phyloP scores from a whole-genome alignment of 805 yeast species.

The Saccharomycopsis sp. region DNA sequence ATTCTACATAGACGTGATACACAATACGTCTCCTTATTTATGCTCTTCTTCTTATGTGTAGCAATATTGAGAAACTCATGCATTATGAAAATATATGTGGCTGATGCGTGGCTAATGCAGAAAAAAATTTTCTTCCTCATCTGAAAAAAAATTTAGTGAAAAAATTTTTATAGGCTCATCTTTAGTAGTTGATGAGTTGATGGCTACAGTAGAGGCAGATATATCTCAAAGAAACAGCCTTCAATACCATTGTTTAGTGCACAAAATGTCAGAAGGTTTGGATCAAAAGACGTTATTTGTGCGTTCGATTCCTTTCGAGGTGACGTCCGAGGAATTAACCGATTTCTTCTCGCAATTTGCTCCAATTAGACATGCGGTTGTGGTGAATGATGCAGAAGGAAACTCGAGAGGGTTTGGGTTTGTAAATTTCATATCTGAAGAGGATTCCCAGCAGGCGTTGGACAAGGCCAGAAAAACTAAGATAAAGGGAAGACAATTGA shows the following conservation, averaged over 20 bases:
- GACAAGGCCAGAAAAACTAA: conserved; percentile 55
- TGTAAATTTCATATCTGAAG: conserved; percentile 79
- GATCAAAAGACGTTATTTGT: conserved; percentile 68
- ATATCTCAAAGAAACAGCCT: neutral
- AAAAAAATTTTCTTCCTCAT: neutral
- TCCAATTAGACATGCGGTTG: conserved; percentile 91
- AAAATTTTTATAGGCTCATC: neutral
- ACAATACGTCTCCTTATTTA: neutral
- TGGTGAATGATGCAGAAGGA: conserved; percentile 72
- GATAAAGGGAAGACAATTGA: conserved; percentile 57
- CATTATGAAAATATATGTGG: neutral
- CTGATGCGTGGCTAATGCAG: neutral
- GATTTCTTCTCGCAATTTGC: conserved; percentile 86
- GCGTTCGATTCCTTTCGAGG: conserved; percentile 73
- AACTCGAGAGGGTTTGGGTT: conserved; percentile 93
- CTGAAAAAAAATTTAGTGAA: neutral
- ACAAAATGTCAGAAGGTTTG: conserved; percentile 27
- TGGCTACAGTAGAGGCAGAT: neutral
- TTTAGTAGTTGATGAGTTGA: neutral
- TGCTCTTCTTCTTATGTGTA: neutral
- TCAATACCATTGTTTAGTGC: no score
- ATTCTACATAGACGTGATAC: neutral
- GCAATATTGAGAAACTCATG: neutral
- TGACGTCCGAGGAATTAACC: conserved; percentile 73
- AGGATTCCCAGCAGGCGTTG: conserved; percentile 75